Base-by-base conservation (phyloP, 371 early-diverging fungal genomes). In the Fennellomyces sp. region DNA sequence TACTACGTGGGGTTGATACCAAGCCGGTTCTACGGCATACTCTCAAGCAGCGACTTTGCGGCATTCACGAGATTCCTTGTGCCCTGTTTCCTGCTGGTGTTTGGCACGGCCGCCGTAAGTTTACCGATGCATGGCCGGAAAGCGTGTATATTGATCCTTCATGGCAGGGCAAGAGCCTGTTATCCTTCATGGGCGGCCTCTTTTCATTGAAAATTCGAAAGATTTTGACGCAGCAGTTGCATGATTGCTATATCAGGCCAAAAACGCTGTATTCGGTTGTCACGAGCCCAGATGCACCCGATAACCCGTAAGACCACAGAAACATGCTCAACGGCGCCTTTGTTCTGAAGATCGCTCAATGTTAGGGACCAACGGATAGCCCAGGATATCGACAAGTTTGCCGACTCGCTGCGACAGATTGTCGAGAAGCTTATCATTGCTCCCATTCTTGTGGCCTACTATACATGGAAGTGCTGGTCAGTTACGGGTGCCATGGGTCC, bases 331-430 rank as follows among this genome's bases (percentile, higher is more conserved):
- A 5, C 13, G 6, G 13, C n/a, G 15, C 21, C 35, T 11, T 6
- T 39, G 17, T 39, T 11, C 17, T 39, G 11, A 6, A 10, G 17
- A 10, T 17, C 10, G 17, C 5, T 45, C 45, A 10, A 7, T 25
- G 51, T 45, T 49, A 89, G 89, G 4, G 96, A 97, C 66, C 95
- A 94, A 70, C 88, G 96, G 7, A 92, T 95, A 41, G 83, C 95
- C 5, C 94, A 94, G 65, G 97, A 97, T 69, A 82, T 93, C 12
- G 94, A 92, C 61, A 88, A 89, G 58, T 84, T 97, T 41, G 59
- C 92, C 7, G 82, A 82, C 11, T 65, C 85, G 38, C 53, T 88
- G 12, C 77, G 84, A 3, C 66, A 81, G 17, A 83, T 93, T 28
- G 60, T 90, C n/a, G 79, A 91, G 21, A 77, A 84, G 15, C 67